Evolutionary conservation across 2,329 filamentous ascomycete genomes (phyloP).

Genomic region (Pseudocercospora cruenta): DNA sequence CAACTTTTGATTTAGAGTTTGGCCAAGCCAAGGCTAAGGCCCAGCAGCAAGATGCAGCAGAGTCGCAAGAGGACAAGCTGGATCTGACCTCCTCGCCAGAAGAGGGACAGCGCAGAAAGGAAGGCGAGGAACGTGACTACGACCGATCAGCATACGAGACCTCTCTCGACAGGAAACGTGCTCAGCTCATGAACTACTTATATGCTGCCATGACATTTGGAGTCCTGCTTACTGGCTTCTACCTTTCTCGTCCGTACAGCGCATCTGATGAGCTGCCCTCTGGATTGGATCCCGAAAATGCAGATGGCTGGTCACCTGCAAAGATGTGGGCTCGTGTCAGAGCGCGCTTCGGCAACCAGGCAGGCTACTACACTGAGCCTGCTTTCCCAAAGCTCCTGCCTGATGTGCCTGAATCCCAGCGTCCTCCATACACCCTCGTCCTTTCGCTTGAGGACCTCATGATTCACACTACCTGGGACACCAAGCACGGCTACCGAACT

Average conservation of each 20-base stretch:
- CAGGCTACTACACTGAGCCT: slow-evolving; percentile 94
- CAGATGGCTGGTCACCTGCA: slow-evolving; percentile 75
- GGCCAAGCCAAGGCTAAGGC: slow-evolving; percentile 44
- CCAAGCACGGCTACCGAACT: slow-evolving; percentile 91
- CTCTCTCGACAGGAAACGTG: slow-evolving; percentile 81
- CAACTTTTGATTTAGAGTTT: slow-evolving; percentile 80
- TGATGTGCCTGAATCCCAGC: slow-evolving; percentile 74
- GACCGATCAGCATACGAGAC: slow-evolving; percentile 85
- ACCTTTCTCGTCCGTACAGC: slow-evolving; percentile 83
- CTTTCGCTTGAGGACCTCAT: slow-evolving; percentile 91
- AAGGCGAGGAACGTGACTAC: slow-evolving; percentile 66
- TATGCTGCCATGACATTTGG: slow-evolving; percentile 65
- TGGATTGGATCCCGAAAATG: slow-evolving; percentile 59
- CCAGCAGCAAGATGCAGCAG: slow-evolving; percentile 30
- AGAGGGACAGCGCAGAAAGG: slow-evolving; percentile 38
- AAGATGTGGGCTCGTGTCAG: slow-evolving; percentile 81
- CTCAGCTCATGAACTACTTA: slow-evolving; percentile 74
- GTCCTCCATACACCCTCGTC: slow-evolving; percentile 88
- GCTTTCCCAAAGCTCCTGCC: slow-evolving; percentile 92
- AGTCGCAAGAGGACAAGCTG: slow-evolving; percentile 36
- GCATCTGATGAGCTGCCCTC: slow-evolving; percentile 72
- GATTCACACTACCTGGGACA: slow-evolving; percentile 90
- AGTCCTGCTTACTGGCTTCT: slow-evolving; percentile 64
- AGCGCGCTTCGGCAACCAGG: slow-evolving; percentile 72
- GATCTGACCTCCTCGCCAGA: slow-evolving; percentile 36